Base-by-base conservation (phyloP, 305 asterid genomes). In the Andrographis paniculata region DNA sequence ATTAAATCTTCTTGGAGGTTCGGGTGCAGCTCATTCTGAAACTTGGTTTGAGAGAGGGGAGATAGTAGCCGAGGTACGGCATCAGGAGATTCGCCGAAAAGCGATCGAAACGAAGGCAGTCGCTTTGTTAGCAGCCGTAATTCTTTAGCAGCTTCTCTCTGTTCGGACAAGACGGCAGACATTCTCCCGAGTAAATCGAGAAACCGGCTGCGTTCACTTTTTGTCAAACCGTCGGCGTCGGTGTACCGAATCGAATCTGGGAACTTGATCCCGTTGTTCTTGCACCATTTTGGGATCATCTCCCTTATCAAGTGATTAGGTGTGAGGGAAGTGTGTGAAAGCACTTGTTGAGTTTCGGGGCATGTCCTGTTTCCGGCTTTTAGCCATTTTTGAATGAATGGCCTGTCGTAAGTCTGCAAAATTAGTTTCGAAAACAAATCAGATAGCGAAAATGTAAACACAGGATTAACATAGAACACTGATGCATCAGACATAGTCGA, bases 361-460 rank as follows among this genome's bases (percentile, higher is more conserved):
- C 94, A 78, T 1, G 72, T 72, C 27, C 86, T 53, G 14, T 75
- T 68, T 37, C 89, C 94, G 8, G 70, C 20, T 47, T 76, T 73
- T 14, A 82, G 41, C 85, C 80, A 74, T 55, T 62, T 79, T 21
- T 69, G 67, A 57, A 82, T 76, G 72, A 61, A 72, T 40, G 77
- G 71, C 28, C 81, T 52, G 21, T 82, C 94, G 50, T 64, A 82
- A 1, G 94, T 79, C 94, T 82, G 79, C 72, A 20, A 60, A 56
- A 55, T 31, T 53, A 16, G 30, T n/a, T 42, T 38, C 35, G 35
- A 17, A 52, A 59, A 17, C 15, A 17, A 37, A 2, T 37, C 16
- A 37, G 9, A 33, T 1, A 17, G 4, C 17, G 5, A 2, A 7
- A 13, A 37, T 37, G 5, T 14, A n/a, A n/a, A n/a, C n/a, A n/a